A percentile compares a stretch with the other conserved stretches of the same genome.
Conservation (phyloP, 208 protist genomes). For the Trypanosoma caninum region DNA sequence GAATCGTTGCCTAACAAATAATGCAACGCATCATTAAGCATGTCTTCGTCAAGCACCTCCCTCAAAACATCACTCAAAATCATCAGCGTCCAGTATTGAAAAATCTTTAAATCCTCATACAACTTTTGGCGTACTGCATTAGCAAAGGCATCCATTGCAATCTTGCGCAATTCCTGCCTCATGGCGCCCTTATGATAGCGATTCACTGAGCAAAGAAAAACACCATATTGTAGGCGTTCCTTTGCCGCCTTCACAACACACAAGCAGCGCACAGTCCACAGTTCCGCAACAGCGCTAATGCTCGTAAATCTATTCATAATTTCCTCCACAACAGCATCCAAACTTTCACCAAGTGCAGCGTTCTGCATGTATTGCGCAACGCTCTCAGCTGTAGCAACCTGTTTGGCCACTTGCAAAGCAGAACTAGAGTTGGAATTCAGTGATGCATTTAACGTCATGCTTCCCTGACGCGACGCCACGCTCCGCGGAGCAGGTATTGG, state of each 20-base stretch:
- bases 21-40: conserved; percentile 65
- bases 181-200: conserved; percentile 11
- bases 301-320: conserved; percentile 45
- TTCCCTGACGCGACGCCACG: conserved; percentile 21
- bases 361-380: conserved; percentile 64
- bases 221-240: conserved; percentile 44
- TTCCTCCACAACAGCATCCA: conserved; percentile 30
- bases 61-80: conserved; percentile 56
- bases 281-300: conserved; percentile 32
- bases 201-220: conserved; percentile 41
- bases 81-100: conserved; percentile 67
- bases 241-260: conserved; percentile 66
- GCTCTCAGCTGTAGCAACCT: conserved; percentile 29
- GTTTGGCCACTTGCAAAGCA: conserved; percentile 5
- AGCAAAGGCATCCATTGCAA: conserved; percentile 36
- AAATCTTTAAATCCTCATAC: conserved; percentile 69
- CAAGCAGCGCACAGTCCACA: conserved; percentile 68
- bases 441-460: conserved; percentile 13
- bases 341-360: conserved; percentile 20
- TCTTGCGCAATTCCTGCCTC: conserved; percentile 39
- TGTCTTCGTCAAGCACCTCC: conserved; percentile 55
- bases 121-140: conserved; percentile 48
- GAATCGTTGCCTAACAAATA: conserved; percentile 31
- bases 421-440: conserved; percentile 22
- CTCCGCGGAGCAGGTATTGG: conserved; percentile 49